phyloP scores from a whole-genome alignment of 2,329 filamentous ascomycete species.

The Coniochaeta ligniaria region DNA sequence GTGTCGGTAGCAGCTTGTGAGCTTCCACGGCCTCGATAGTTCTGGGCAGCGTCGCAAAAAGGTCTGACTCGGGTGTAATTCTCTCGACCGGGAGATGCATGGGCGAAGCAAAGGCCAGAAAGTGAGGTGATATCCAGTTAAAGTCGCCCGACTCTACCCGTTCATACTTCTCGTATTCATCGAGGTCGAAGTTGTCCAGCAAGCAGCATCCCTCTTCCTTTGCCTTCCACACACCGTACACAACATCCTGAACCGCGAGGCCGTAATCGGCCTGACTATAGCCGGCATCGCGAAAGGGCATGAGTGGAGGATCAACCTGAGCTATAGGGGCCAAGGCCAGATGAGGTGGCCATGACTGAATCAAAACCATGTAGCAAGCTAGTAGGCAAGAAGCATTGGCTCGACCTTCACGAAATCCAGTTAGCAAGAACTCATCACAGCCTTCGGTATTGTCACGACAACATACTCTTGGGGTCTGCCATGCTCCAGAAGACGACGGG shows the following conservation, averaged over 20 bases:
- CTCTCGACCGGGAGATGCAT: constrained; percentile 72
- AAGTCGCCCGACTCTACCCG: constrained; percentile 97
- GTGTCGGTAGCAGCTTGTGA: constrained; percentile 64
- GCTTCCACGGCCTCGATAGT: constrained; percentile 66
- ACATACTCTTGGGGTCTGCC: constrained; percentile 81
- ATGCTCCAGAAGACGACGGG: constrained; percentile 95
- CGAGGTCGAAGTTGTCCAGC: constrained; percentile 87
- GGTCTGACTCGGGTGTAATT: constrained; percentile 64
- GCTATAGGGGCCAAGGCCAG: constrained; percentile 91
- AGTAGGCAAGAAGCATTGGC: constrained; percentile 92
- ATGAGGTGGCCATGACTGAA: constrained; percentile 96
- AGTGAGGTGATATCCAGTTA: constrained; percentile 96
- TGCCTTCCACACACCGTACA: constrained; percentile 97
- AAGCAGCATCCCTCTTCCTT: constrained; percentile 93
- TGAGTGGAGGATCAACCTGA: constrained; percentile 92
- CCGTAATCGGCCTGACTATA: constrained; percentile 98
- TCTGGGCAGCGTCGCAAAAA: constrained; percentile 68
- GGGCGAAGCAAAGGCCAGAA: constrained; percentile 93
- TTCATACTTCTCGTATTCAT: constrained; percentile 95
- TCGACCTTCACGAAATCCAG: constrained; percentile 49
- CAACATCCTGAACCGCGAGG: constrained; percentile 91
- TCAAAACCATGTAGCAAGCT: constrained; percentile 97
- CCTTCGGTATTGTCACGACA: neutral
- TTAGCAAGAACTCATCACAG: constrained; percentile 13
- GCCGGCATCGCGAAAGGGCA: constrained; percentile 97